A percentile compares a stretch with the other conserved stretches of the same genome.
phyloP scores from a whole-genome alignment of 108 stramenopile species.

The Nannochloropsis granulata region DNA sequence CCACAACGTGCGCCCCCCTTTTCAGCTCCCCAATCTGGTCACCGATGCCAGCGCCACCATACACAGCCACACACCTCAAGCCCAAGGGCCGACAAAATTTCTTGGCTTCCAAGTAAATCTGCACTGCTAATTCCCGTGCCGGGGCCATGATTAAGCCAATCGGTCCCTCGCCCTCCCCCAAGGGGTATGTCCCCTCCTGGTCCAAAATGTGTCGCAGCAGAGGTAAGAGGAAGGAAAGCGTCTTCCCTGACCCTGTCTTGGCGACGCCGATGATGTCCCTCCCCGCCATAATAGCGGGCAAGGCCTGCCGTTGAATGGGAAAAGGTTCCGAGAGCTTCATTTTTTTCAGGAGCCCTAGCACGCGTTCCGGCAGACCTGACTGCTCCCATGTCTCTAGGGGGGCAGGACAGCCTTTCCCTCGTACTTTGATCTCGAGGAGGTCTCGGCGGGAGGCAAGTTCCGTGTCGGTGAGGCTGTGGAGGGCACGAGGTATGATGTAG shows the following conservation, averaged over 20 bases:
- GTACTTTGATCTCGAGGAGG: conserved; percentile 64
- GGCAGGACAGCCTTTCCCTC: conserved; percentile 75
- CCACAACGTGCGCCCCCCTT: conserved; percentile 85
- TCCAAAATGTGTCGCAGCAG: conserved; percentile 81
- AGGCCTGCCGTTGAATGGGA: conserved; percentile 88
- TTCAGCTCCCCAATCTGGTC: conserved; percentile 95
- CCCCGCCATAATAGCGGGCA: conserved; percentile 95
- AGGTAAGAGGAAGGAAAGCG: conserved; percentile 83
- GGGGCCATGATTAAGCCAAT: conserved; percentile 90
- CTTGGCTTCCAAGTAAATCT: conserved; percentile 69
- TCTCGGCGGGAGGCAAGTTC: conserved; percentile 44
- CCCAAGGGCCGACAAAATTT: conserved; percentile 33
- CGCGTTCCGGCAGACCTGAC: conserved; percentile 74
- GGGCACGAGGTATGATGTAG: conserved; percentile 59
- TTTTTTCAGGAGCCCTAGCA: conserved; percentile 38
- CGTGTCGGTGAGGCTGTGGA: neutral
- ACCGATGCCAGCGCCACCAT: conserved; percentile 90
- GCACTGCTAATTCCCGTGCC: conserved; percentile 86
- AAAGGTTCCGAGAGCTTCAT: conserved; percentile 59
- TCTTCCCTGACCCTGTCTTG: conserved; percentile 94
- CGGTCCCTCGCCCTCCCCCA: conserved; percentile 79
- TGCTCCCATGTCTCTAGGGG: conserved; percentile 75
- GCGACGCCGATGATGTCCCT: conserved; percentile 97
- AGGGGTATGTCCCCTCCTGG: conserved; percentile 53
- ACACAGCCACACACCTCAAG: conserved; percentile 67